These are phyloP conservation scores for Hypoxylon sp. DNA, from an alignment of 2,329 filamentous ascomycete species.

Conservation along the genomic window DNA sequence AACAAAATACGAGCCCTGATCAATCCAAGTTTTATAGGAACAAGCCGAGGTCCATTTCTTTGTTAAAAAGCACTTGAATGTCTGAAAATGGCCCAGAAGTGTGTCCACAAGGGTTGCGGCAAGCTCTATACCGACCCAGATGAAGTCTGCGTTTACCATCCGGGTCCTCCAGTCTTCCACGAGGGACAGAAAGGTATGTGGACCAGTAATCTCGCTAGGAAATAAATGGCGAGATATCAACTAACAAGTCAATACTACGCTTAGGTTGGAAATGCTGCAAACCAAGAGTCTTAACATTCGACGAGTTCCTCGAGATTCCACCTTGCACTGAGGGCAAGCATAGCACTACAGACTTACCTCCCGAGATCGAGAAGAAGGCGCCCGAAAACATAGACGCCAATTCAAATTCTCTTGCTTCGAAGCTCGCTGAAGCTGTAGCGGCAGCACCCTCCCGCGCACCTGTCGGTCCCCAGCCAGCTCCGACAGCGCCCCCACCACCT, in stretches of 20 bases:
- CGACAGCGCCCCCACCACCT: slow-evolving; percentile 69
- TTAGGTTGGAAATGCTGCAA: slow-evolving; percentile 99
- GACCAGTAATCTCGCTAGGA: slow-evolving; percentile 12
- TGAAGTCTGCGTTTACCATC: slow-evolving; percentile 91
- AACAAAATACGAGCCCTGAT: slow-evolving; percentile 1
- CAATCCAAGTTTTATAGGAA: not conserved
- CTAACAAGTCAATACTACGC: slow-evolving; percentile 26
- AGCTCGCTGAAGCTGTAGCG: slow-evolving; percentile 58
- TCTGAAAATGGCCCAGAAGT: slow-evolving; percentile 79
- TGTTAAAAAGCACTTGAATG: slow-evolving; percentile 1
- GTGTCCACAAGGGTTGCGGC: slow-evolving; percentile 95
- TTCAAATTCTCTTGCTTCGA: slow-evolving; percentile 59
- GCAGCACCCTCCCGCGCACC: slow-evolving; percentile 58
- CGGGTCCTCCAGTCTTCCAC: slow-evolving; percentile 93
- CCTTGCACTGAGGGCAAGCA: slow-evolving; percentile 95
- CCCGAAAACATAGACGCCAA: slow-evolving; percentile 58
- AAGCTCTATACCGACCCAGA: slow-evolving; percentile 86
- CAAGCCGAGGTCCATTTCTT: slow-evolving; percentile 1
- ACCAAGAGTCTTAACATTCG: slow-evolving; percentile 94
- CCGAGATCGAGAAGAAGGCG: slow-evolving; percentile 71
- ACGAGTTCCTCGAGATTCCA: slow-evolving; percentile 93
- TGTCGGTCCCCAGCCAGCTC: slow-evolving; percentile 60
- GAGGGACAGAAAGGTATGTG: slow-evolving; percentile 95
- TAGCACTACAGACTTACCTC: slow-evolving; percentile 82
- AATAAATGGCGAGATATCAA: slow-evolving; percentile 4